phyloP scores from a whole-genome alignment of 225 moss, liverwort and hornwort genomes.

The Anthoceros angustus region DNA sequence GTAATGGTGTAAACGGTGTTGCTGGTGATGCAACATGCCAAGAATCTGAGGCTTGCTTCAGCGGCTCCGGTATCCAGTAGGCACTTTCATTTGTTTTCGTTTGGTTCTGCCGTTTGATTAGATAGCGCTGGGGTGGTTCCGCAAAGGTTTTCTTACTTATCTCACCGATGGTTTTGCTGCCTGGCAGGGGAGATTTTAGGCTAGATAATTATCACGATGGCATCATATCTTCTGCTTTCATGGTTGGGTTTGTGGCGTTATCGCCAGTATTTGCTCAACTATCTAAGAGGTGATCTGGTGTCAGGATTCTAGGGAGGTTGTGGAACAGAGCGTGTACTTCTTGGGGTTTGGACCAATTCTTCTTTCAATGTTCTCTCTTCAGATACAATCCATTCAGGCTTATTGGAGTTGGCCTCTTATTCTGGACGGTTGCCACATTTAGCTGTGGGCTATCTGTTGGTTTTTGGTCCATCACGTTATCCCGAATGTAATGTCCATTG shows the following conservation, averaged over 20 bases:
- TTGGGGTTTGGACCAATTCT: not conserved
- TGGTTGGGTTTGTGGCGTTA: conserved; percentile 68
- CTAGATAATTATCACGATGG: conserved; percentile 82
- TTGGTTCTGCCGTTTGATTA: too few relatives aligned
- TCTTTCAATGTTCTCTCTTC: conserved; percentile 1
- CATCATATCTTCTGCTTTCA: conserved; percentile 68
- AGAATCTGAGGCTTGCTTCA: conserved; percentile 15
- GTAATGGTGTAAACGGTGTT: conserved; percentile 42
- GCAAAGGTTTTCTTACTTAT: not conserved
- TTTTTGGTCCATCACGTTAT: conserved; percentile 67
- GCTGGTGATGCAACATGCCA: conserved; percentile 29
- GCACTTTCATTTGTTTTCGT: not conserved
- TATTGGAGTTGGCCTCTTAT: conserved; percentile 68
- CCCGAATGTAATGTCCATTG: conserved; percentile 33
- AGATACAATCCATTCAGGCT: conserved; percentile 65
- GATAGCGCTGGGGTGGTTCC: not conserved
- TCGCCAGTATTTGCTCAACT: conserved; percentile 86
- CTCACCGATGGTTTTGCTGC: not conserved
- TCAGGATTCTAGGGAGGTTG: not conserved
- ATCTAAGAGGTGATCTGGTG: conserved; percentile 35
- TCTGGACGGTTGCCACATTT: conserved; percentile 75
- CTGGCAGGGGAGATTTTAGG: conserved; percentile 70
- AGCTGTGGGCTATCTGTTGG: conserved; percentile 74
- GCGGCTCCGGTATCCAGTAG: conserved; percentile 16
- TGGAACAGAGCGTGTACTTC: not conserved